These are phyloP conservation scores for Trichothecium sympodiale DNA, from an alignment of 2,329 filamentous ascomycete species.

Conservation along the genomic window DNA sequence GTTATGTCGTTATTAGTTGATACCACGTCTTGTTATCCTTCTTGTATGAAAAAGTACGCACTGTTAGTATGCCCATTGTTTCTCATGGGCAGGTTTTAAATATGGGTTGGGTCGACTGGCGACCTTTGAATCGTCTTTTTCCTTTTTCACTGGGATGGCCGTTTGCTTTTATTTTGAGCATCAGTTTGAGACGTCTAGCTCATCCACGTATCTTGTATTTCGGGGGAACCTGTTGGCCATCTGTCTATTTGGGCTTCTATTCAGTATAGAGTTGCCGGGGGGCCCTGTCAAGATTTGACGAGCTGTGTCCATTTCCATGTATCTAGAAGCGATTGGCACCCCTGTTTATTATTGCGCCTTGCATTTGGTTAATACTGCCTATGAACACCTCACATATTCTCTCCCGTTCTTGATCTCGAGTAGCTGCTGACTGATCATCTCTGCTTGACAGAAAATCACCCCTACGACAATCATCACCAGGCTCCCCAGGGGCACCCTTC, in stretches of 20 bases:
- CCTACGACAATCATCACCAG: constrained; percentile 57
- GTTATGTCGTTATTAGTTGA: constrained; percentile 4
- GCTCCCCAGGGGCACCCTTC: constrained; percentile 44
- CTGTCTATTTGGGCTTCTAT: too few relatives aligned
- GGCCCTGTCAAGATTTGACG: too few relatives aligned
- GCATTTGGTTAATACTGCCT: neutral
- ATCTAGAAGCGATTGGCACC: neutral
- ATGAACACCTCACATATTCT: neutral
- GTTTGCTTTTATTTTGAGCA: too few relatives aligned
- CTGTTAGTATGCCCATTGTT: too few relatives aligned
- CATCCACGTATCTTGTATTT: too few relatives aligned
- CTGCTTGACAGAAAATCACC: constrained; percentile 7
- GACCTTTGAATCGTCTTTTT: too few relatives aligned
- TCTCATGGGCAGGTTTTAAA: too few relatives aligned
- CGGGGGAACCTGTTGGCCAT: too few relatives aligned
- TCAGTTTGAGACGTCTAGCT: too few relatives aligned
- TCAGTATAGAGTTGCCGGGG: too few relatives aligned
- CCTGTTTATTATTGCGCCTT: neutral
- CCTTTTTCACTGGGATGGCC: too few relatives aligned
- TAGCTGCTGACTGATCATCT: constrained; percentile 1
- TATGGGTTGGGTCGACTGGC: too few relatives aligned
- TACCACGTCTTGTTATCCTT: constrained; percentile 4
- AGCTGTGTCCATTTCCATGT: constrained; percentile 1
- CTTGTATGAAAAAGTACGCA: neutral
- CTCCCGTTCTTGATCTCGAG: neutral